phyloP scores from a whole-genome alignment of 2,329 filamentous ascomycete species.

The Trichoderma sp. region DNA sequence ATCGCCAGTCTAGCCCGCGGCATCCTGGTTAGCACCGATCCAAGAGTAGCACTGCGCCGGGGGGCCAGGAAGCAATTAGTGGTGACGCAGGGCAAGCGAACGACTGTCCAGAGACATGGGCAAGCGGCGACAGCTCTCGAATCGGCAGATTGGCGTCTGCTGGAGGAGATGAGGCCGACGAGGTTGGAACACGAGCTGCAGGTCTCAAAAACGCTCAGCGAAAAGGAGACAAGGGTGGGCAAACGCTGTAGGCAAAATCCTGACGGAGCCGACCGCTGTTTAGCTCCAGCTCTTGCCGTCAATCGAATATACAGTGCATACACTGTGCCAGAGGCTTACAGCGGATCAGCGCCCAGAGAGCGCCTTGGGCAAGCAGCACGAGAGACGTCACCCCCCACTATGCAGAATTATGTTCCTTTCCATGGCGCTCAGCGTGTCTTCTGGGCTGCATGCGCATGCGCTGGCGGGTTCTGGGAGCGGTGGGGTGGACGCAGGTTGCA shows the following conservation, averaged over 20 bases:
- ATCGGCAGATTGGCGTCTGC: neutral
- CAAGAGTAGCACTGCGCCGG: neutral
- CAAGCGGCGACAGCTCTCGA: neutral
- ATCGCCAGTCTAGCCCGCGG: neutral
- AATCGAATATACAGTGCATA: neutral
- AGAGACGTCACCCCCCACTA: neutral
- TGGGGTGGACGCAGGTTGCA: neutral
- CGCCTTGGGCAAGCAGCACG: neutral
- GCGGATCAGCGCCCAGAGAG: constrained; percentile 12
- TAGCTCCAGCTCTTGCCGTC: neutral
- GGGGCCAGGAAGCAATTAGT: neutral
- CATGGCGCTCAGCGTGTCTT: neutral
- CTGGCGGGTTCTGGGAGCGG: neutral
- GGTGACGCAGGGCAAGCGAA: neutral
- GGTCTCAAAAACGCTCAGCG: neutral
- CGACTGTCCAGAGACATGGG: neutral
- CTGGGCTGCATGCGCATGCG: neutral
- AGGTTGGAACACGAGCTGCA: neutral
- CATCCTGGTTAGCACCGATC: neutral
- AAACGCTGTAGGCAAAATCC: neutral
- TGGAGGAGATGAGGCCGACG: neutral
- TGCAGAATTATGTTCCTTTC: too few relatives aligned
- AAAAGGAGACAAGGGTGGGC: neutral
- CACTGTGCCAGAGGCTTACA: neutral
- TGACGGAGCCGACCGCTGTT: neutral